Conservation (phyloP, 2,329 filamentous ascomycete genomes). For the Erysiphe pulchra region DNA sequence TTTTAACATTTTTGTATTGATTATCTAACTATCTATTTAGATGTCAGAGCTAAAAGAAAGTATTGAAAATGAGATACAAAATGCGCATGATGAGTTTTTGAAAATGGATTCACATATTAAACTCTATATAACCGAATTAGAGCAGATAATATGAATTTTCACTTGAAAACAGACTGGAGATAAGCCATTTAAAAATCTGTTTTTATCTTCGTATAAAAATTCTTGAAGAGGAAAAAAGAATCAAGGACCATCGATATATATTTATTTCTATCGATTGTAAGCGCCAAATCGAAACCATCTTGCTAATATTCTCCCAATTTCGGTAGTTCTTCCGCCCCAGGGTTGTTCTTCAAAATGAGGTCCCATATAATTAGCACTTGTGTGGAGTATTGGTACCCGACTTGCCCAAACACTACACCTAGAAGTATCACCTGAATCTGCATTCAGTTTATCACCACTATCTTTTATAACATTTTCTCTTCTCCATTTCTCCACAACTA, state of each 20-base stretch:
- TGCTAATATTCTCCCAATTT: constrained; percentile 28
- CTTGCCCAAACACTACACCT: constrained; percentile 18
- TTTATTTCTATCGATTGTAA: constrained; percentile 14
- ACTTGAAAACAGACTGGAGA: constrained; percentile 2
- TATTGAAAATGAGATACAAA: constrained; percentile 81
- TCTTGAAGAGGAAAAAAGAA: too few relatives aligned
- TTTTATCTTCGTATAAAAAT: too few relatives aligned
- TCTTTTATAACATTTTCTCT: constrained; percentile 2
- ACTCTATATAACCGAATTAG: constrained; percentile 97
- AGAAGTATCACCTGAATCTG: constrained; percentile 15
- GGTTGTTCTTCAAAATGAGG: constrained; percentile 21
- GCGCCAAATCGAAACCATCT: constrained; percentile 37
- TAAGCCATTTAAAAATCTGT: constrained; percentile 1
- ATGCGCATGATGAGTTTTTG: constrained; percentile 77
- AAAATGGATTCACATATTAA: constrained; percentile 97
- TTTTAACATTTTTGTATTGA: neutral
- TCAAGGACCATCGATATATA: neutral
- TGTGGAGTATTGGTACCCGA: constrained; percentile 34
- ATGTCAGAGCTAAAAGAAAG: constrained; percentile 96
- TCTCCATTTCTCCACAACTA: constrained; percentile 19
- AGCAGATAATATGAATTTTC: constrained; percentile 40
- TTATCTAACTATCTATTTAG: constrained; percentile 22
- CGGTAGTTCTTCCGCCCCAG: constrained; percentile 32
- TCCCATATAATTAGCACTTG: constrained; percentile 20
- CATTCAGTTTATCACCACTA: constrained; percentile 13